These are phyloP conservation scores for Thermothielavioides terrestris DNA, from an alignment of 495 filamentous ascomycete species.

Conservation along the genomic window DNA sequence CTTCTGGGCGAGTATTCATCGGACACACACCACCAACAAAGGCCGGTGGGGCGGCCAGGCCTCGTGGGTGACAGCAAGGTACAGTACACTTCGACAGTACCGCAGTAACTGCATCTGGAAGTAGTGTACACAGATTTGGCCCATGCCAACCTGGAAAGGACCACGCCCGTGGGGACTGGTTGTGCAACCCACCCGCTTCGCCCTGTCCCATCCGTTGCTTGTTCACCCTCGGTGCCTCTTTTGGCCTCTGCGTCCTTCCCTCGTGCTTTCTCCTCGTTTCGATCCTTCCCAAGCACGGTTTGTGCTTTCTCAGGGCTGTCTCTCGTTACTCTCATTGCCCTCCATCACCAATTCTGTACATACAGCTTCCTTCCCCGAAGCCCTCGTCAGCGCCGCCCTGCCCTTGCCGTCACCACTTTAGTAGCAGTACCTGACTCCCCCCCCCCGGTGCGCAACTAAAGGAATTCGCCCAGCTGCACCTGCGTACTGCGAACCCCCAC, in stretches of 20 bases:
- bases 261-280: neutral
- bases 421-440: too few relatives aligned
- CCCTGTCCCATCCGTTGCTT: conserved; percentile 7
- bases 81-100: too few relatives aligned
- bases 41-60: conserved; percentile 4
- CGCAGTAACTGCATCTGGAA: too few relatives aligned
- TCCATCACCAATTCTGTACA: neutral
- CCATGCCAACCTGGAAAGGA: too few relatives aligned
- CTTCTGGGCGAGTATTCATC: conserved; percentile 7
- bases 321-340: conserved; percentile 2
- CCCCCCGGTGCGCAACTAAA: too few relatives aligned
- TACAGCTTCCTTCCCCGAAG: neutral
- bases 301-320: conserved; percentile 5
- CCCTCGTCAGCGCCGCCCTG: neutral
- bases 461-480: too few relatives aligned
- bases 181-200: conserved; percentile 11
- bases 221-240: conserved; percentile 11
- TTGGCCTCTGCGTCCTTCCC: neutral
- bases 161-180: conserved; percentile 4
- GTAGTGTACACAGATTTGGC: too few relatives aligned
- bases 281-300: neutral
- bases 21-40: conserved; percentile 13
- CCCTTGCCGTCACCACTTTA: too few relatives aligned
- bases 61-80: neutral
- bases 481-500: neutral